These are phyloP conservation scores for Chaetomium fimeti DNA, from an alignment of 495 filamentous ascomycete genomes.

Conservation along the genomic window DNA sequence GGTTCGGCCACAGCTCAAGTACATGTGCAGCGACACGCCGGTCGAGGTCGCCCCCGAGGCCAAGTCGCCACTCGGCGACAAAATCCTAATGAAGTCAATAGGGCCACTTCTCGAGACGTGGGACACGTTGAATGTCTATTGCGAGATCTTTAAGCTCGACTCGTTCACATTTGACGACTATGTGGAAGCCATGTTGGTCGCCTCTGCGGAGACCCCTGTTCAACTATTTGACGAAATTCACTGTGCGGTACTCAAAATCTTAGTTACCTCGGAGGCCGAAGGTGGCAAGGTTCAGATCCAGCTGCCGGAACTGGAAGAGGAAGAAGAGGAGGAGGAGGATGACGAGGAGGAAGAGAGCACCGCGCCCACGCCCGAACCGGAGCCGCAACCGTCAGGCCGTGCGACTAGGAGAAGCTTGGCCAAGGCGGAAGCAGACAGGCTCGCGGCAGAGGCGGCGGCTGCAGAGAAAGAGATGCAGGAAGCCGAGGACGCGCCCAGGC, in stretches of 20 bases:
- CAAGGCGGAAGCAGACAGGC: conserved; percentile 68
- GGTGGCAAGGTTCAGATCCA: conserved; percentile 76
- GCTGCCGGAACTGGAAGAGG: conserved; percentile 71
- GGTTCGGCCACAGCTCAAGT: conserved; percentile 71
- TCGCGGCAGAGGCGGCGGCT: conserved; percentile 55
- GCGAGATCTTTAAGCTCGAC: conserved; percentile 86
- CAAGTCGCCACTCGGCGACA: conserved; percentile 43
- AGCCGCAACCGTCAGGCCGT: conserved; percentile 61
- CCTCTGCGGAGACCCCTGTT: conserved; percentile 73
- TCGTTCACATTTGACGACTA: conserved; percentile 98
- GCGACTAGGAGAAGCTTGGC: conserved; percentile 82
- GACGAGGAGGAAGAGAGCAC: conserved; percentile 60
- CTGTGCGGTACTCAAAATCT: conserved; percentile 82
- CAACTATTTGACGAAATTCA: conserved; percentile 88
- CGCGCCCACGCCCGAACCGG: conserved; percentile 64
- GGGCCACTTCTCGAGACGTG: conserved; percentile 82
- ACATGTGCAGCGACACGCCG: conserved; percentile 62
- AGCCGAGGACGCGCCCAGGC: conserved; percentile 47
- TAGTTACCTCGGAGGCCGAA: conserved; percentile 72
- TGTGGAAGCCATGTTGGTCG: conserved; percentile 79
- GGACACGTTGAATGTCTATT: conserved; percentile 95
- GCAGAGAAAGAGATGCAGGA: conserved; percentile 45
- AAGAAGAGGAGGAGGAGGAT: conserved; percentile 59
- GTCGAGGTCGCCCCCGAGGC: conserved; percentile 32
- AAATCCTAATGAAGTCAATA: conserved; percentile 74